Evolutionary conservation across 352 stramenopile species (phyloP).

Genomic region (Elongisporangium senticosum): DNA sequence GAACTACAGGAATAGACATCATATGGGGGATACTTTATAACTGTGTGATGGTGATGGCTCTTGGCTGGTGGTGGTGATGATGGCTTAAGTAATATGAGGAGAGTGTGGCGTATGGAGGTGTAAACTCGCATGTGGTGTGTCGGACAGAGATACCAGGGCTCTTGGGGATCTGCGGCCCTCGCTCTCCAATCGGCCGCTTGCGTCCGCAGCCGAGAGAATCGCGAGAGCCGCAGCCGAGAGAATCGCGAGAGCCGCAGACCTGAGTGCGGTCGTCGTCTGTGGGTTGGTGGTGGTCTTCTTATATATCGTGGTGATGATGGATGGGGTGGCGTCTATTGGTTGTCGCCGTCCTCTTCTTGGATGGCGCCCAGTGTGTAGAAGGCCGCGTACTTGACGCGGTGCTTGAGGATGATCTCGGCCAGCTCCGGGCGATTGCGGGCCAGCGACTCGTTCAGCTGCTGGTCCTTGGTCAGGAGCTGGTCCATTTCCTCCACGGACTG

Average conservation of each 20-base stretch:
- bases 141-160: neutral
- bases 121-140: neutral
- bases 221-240: neutral
- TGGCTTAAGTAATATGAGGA: neutral
- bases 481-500: constrained; percentile 58
- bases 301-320: neutral
- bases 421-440: constrained; percentile 61
- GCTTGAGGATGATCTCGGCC: constrained; percentile 67
- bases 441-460: constrained; percentile 54
- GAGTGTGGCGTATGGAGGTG: neutral
- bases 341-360: constrained; percentile 30
- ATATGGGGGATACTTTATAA: neutral
- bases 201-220: neutral
- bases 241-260: neutral
- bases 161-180: neutral
- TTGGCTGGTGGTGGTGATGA: too few species aligned
- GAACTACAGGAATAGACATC: neutral
- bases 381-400: constrained; percentile 69
- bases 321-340: neutral
- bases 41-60: neutral
- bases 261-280: neutral
- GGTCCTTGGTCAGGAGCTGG: constrained; percentile 53
- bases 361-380: constrained; percentile 58
- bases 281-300: neutral
- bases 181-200: neutral